A percentile compares a stretch with the other conserved stretches of the same genome.
Conservation (phyloP, 2,329 filamentous ascomycete species). For the Penicillium oxalicum region DNA sequence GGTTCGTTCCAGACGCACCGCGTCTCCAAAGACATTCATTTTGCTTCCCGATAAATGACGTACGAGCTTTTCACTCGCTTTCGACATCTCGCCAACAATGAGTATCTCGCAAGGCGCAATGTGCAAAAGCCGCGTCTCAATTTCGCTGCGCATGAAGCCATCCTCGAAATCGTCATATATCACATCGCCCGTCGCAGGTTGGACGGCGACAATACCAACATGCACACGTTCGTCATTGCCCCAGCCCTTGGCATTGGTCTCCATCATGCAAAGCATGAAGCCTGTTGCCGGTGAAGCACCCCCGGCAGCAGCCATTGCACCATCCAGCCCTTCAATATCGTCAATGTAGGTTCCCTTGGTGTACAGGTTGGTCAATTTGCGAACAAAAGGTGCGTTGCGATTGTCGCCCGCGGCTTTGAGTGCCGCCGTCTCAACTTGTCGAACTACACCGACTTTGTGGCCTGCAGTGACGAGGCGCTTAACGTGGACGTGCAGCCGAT, state of each 20-base stretch:
- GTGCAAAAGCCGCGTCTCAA: constrained; percentile 90
- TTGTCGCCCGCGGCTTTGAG: constrained; percentile 95
- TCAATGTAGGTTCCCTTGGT: constrained; percentile 98
- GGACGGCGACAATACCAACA: constrained; percentile 86
- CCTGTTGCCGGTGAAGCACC: constrained; percentile 58
- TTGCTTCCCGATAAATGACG: constrained; percentile 83
- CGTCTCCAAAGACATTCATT: constrained; percentile 87
- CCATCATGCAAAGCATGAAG: constrained; percentile 90
- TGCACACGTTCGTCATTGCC: constrained; percentile 91
- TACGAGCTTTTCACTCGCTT: constrained; percentile 85
- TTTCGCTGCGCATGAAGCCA: constrained; percentile 92
- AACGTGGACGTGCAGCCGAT: constrained; percentile 85
- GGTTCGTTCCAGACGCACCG: constrained; percentile 75
- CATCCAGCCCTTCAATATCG: constrained; percentile 74
- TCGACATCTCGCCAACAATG: constrained; percentile 83
- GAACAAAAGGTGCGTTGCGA: constrained; percentile 81
- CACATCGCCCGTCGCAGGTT: constrained; percentile 91
- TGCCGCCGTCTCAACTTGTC: constrained; percentile 90
- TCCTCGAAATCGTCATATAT: constrained; percentile 96
- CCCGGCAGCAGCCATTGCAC: constrained; percentile 50
- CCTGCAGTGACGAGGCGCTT: constrained; percentile 88
- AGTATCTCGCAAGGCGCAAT: constrained; percentile 94
- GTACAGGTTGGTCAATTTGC: constrained; percentile 92
- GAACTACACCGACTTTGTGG: constrained; percentile 91
- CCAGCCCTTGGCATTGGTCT: constrained; percentile 69